Percentiles rank a stretch among this genome's conserved stretches.
These are phyloP conservation scores for Cutaneotrichosporon sp. DNA, from an alignment of 1,284 basidiomycete species.

Conservation along the genomic window DNA sequence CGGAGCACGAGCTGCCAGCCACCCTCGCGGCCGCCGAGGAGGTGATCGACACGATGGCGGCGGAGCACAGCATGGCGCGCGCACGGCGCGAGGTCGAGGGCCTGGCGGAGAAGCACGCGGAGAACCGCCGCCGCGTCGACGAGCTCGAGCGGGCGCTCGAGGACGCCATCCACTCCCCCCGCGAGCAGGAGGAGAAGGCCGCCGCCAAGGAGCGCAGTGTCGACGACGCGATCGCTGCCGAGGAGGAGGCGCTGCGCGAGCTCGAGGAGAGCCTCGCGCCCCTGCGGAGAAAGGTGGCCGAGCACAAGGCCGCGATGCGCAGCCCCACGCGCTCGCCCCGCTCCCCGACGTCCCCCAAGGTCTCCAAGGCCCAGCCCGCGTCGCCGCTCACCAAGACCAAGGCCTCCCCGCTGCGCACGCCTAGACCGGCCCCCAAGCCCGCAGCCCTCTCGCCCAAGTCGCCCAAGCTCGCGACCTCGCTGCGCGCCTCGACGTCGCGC, in stretches of 20 bases:
- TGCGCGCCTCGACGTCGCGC: neutral
- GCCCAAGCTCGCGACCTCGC: neutral
- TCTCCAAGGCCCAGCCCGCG: neutral
- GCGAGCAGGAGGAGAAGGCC: neutral
- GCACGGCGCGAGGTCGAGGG: conserved; percentile 38
- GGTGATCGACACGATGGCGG: conserved; percentile 43
- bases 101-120: conserved; percentile 36
- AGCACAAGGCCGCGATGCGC: neutral
- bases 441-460: neutral
- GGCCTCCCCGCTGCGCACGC: neutral
- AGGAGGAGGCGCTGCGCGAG: conserved; percentile 43
- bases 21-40: conserved; percentile 43
- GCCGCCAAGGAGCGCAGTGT: neutral
- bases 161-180: conserved; percentile 27
- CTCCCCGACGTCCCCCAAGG: conserved; percentile 1
- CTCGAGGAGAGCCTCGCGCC: conserved; percentile 41
- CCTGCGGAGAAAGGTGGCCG: conserved; percentile 20
- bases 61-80: conserved; percentile 38
- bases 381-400: neutral
- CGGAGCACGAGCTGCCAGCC: conserved; percentile 38
- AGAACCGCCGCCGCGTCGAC: conserved; percentile 37
- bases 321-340: neutral
- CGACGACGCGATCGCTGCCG: conserved; percentile 49
- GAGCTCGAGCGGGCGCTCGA: conserved; percentile 44
- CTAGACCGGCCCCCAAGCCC: neutral